A percentile compares a stretch with the other conserved stretches of the same genome.
These are phyloP conservation scores for Stephania yunnanensis DNA, from an alignment of 164 flowering plant genomes.

Conservation along the genomic window DNA sequence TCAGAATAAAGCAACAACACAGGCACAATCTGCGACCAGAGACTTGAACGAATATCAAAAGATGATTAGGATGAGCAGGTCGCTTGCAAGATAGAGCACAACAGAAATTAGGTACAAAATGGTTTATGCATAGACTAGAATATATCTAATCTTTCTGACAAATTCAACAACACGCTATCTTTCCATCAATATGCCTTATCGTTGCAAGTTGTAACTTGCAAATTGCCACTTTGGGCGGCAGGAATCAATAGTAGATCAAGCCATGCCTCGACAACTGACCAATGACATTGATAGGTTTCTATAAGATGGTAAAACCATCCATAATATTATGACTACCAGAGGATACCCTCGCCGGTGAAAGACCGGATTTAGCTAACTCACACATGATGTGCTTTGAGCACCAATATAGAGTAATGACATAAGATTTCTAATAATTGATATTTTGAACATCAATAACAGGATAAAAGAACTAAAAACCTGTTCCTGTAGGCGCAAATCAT, in stretches of 20 bases:
- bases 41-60: background rate
- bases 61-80: background rate
- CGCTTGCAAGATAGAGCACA: background rate
- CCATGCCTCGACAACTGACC: background rate
- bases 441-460: background rate
- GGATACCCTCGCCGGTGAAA: background rate
- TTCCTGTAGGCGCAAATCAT: constrained; percentile 27
- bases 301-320: background rate
- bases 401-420: background rate
- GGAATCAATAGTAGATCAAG: background rate
- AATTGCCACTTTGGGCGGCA: no score
- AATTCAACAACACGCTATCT: no score
- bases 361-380: background rate
- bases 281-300: background rate
- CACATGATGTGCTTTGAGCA: background rate
- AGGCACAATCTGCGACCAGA: background rate
- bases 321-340: background rate
- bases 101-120: background rate
- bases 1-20: constrained; percentile 1
- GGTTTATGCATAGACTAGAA: background rate
- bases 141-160: background rate
- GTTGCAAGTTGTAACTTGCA: no score
- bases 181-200: background rate
- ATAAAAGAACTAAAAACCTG: constrained; percentile 39
- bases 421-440: background rate